phyloP scores from a whole-genome alignment of 2,329 filamentous ascomycete genomes.

The Diaporthe australafricana region DNA sequence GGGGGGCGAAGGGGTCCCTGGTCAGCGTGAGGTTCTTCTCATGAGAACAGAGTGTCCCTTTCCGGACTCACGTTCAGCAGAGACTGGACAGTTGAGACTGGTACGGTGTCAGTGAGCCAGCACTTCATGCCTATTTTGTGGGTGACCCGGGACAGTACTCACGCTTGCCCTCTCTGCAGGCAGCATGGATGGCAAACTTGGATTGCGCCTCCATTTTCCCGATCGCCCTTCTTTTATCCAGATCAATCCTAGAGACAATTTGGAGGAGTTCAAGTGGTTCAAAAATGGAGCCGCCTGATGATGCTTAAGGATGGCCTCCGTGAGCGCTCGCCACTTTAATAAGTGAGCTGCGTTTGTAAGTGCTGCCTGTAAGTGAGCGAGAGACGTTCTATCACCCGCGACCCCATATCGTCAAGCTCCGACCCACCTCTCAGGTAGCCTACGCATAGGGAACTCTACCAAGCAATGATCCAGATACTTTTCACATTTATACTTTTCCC shows the following conservation, averaged over 20 bases:
- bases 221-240: not conserved
- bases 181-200: slow-evolving; percentile 88
- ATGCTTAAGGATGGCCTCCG: not conserved
- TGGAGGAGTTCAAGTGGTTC: not conserved
- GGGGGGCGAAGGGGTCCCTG: not conserved
- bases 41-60: not conserved
- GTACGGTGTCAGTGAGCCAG: slow-evolving; percentile 31
- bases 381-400: not conserved
- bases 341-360: slow-evolving; percentile 40
- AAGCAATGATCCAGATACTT: not conserved
- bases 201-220: slow-evolving; percentile 52
- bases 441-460: too few species aligned
- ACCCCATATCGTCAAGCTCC: not conserved
- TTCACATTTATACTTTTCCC: too few species aligned
- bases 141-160: slow-evolving; percentile 45
- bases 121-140: not conserved
- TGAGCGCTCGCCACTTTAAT: not conserved
- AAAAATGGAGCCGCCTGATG: not conserved
- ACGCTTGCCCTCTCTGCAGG: slow-evolving; percentile 87
- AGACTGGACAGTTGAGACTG: slow-evolving; percentile 79
- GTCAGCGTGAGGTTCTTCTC: not conserved
- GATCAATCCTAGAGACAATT: not conserved
- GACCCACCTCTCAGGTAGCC: not conserved
- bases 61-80: slow-evolving; percentile 71
- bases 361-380: slow-evolving; percentile 41